Conservation (phyloP, 140 eudicot species). For the Oenanthe javanica region DNA sequence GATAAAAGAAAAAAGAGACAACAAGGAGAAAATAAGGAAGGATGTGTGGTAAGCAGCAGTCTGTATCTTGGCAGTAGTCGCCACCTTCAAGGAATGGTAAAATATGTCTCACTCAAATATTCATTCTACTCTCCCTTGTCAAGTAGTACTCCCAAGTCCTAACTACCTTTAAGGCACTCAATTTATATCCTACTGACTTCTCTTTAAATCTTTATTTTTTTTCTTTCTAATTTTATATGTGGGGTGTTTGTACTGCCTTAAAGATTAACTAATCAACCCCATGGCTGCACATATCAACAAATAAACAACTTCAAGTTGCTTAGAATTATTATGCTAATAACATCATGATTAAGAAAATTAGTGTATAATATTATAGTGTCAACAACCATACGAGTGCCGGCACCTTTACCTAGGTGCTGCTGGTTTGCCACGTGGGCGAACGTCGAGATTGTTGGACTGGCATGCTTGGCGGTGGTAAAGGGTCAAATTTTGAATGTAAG, state of each 20-base stretch:
- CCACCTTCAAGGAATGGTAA: too few relatives aligned
- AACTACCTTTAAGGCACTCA: slow-evolving; percentile 1
- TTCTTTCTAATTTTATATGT: not conserved
- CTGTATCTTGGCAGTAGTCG: slow-evolving; percentile 19
- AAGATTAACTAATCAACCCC: not conserved
- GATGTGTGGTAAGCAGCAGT: slow-evolving; percentile 24
- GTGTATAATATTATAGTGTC: not conserved
- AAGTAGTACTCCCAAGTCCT: too few relatives aligned
- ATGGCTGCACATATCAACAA: slow-evolving; percentile 7
- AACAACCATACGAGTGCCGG: slow-evolving; percentile 10
- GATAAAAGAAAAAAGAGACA: slow-evolving; percentile 2
- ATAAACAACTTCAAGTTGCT: slow-evolving; percentile 3
- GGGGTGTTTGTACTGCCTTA: not conserved
- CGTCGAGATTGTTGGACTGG: slow-evolving; percentile 16
- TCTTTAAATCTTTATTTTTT: not conserved
- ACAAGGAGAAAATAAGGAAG: slow-evolving; percentile 17
- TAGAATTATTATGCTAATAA: slow-evolving; percentile 9
- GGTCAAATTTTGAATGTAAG: slow-evolving; percentile 9
- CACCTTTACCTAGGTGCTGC: slow-evolving; percentile 12
- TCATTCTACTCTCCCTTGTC: too few relatives aligned
- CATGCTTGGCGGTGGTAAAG: slow-evolving; percentile 18
- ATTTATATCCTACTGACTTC: too few relatives aligned
- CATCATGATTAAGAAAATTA: slow-evolving; percentile 12
- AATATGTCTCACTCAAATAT: too few relatives aligned
- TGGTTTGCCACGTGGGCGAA: slow-evolving; percentile 28